Evolutionary conservation across 805 yeast species (phyloP), one percentile per base, ranked within the genome.

Genomic region (Teunomyces cretensis): DNA sequence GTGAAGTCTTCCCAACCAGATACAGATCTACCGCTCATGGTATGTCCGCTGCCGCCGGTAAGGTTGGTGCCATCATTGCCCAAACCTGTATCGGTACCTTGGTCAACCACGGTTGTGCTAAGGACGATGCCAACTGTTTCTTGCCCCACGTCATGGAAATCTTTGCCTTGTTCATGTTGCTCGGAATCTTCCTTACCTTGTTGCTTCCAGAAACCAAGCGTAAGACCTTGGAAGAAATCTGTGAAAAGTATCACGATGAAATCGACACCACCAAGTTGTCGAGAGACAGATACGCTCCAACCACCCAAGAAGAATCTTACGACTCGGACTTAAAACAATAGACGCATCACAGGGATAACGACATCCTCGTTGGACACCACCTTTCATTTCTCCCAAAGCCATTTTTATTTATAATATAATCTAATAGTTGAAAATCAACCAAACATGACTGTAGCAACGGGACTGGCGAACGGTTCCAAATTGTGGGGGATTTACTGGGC

Each of bases 11-110:
- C 85, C 97, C 96, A 66, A 89, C 97, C 46, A 84, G 96, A 78
- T 89, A 88, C 74, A 86, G 96, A 83, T 88, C 96, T 17, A 83
- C 96, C 55, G 96, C 96, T 40, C 97, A 89, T 60, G 97, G 97
- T 78, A 78, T 89, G 51, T 88, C 96, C 52, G 96, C 97, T 57
- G 97, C 95, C 42, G 68, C 81, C 28, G 97, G 96, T 76, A 89
- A 89, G 68, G 75, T 88, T 58, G 97, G 96, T 74, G 96, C 96
- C 48, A 88, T 89, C 56, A 81, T 89, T 75, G 96, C 96, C 22
- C 94, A 86, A 73, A 83, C 91, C 51, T 85, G 86, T 65, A 68
- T 86, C 55, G 94, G 96, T 78, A 88, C 96, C 52, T 78, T 89
- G 59, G 77, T 84, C 46, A 76, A 86, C 76, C 92, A 86, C 68